These are phyloP conservation scores for Aspergillus sclerotioniger DNA, from an alignment of 495 filamentous ascomycete genomes.

Conservation along the genomic window DNA sequence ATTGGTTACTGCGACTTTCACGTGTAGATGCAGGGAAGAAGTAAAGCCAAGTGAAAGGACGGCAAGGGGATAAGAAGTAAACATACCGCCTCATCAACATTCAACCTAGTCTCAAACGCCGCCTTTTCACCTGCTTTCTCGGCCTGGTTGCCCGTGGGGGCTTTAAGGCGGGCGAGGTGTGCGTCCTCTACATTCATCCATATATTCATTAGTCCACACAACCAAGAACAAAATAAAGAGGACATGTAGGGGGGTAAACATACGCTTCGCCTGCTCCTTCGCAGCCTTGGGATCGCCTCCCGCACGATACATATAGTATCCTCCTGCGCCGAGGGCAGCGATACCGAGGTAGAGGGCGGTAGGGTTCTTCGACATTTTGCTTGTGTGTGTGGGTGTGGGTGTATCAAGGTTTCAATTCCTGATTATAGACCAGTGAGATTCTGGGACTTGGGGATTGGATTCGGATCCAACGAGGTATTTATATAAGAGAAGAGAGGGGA, in stretches of 20 bases:
- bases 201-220: no score
- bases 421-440: no score
- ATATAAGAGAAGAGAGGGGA: background rate
- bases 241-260: slow-evolving; percentile 19
- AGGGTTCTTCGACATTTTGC: slow-evolving; percentile 50
- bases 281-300: slow-evolving; percentile 81
- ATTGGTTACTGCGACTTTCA: no score
- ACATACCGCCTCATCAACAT: slow-evolving; percentile 57
- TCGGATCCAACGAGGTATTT: background rate
- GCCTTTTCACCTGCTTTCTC: slow-evolving; percentile 52
- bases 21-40: no score
- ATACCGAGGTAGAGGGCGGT: slow-evolving; percentile 58
- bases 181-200: slow-evolving; percentile 54
- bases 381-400: background rate
- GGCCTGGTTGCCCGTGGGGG: slow-evolving; percentile 42
- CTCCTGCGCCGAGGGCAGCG: slow-evolving; percentile 63
- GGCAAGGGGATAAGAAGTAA: no score
- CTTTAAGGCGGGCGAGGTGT: slow-evolving; percentile 61
- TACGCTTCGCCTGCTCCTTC: slow-evolving; percentile 80
- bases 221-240: slow-evolving; percentile 4
- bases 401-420: background rate
- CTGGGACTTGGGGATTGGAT: background rate
- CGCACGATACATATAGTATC: slow-evolving; percentile 89
- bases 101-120: slow-evolving; percentile 50
- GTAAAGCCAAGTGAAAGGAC: no score